phyloP scores from a whole-genome alignment of 768 basidiomycete genomes.

The Tricholoma hemisulphureum region DNA sequence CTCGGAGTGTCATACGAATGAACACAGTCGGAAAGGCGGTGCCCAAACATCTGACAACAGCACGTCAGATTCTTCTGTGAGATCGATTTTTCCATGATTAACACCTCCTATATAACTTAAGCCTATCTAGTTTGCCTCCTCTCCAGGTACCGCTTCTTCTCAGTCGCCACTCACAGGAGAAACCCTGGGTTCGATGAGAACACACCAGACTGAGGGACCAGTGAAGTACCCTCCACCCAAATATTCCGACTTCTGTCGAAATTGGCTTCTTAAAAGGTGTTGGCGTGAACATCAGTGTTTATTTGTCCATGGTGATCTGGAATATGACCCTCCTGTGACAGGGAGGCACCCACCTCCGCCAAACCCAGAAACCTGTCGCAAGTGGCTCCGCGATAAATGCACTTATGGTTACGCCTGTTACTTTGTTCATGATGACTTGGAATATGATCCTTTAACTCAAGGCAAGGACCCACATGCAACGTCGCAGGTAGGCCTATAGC shows the following conservation, averaged over 20 bases:
- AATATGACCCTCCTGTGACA: conserved; percentile 12
- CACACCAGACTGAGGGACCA: not conserved
- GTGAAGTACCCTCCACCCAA: conserved; percentile 5
- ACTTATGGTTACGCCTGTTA: conserved; percentile 19
- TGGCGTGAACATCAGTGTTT: conserved; percentile 16
- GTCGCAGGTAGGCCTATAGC: conserved; percentile 11
- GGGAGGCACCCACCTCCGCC: conserved; percentile 18
- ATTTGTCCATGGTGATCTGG: conserved; percentile 13
- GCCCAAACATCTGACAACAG: conserved; percentile 11
- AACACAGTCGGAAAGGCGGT: not conserved
- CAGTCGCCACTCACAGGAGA: conserved; percentile 9
- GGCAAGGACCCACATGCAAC: not conserved
- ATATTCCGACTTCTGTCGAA: conserved; percentile 5
- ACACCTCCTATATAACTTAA: not conserved
- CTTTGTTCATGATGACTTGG: conserved; percentile 25
- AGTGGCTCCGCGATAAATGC: conserved; percentile 34
- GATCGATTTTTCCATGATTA: not conserved
- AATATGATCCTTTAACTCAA: conserved; percentile 9
- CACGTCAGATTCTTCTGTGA: conserved; percentile 1
- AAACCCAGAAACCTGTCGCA: conserved; percentile 21
- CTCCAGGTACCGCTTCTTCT: conserved; percentile 6
- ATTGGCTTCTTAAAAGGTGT: conserved; percentile 23
- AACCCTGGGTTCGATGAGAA: not conserved
- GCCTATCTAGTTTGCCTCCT: not conserved
- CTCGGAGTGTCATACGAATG: not conserved